Conservation (phyloP, 2,329 filamentous ascomycete species). For the Clarireedia homoeocarpa region DNA sequence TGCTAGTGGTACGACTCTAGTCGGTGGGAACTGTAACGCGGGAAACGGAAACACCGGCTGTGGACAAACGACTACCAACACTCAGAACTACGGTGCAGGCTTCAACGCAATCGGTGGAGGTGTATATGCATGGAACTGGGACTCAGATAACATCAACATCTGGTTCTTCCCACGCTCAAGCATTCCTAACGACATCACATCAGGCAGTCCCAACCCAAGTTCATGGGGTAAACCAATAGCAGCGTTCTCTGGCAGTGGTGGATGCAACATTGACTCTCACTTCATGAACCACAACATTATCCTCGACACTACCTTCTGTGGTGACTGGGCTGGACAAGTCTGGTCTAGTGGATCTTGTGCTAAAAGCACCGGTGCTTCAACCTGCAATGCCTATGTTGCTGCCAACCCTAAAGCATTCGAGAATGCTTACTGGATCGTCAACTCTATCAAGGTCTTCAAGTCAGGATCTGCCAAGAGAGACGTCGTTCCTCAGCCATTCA, state of each 20-base stretch:
- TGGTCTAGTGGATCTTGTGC: conserved; percentile 56
- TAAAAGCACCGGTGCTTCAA: conserved; percentile 33
- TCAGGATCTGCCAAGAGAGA: conserved; percentile 10
- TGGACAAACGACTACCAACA: conserved; percentile 16
- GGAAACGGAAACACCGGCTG: not conserved
- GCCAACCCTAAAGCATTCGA: conserved; percentile 61
- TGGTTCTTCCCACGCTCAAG: conserved; percentile 70
- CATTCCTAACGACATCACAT: conserved; percentile 56
- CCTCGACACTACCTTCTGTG: conserved; percentile 80
- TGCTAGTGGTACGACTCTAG: conserved; percentile 34
- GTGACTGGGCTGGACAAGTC: conserved; percentile 69
- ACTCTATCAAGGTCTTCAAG: conserved; percentile 32
- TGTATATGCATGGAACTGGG: conserved; percentile 73
- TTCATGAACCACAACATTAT: conserved; percentile 71
- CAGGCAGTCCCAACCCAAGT: conserved; percentile 53
- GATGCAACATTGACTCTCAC: conserved; percentile 62
- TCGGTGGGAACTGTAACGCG: not conserved
- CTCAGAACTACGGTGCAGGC: conserved; percentile 44
- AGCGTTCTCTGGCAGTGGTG: conserved; percentile 54
- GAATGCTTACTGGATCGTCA: conserved; percentile 73
- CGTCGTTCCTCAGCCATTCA: not conserved
- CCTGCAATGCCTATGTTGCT: conserved; percentile 65
- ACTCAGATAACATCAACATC: conserved; percentile 59
- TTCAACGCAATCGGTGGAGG: conserved; percentile 62
- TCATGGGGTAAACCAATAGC: conserved; percentile 61